Evolutionary conservation across 108 stramenopile species (phyloP).

Genomic region (Hondaea fermentalgiana): DNA sequence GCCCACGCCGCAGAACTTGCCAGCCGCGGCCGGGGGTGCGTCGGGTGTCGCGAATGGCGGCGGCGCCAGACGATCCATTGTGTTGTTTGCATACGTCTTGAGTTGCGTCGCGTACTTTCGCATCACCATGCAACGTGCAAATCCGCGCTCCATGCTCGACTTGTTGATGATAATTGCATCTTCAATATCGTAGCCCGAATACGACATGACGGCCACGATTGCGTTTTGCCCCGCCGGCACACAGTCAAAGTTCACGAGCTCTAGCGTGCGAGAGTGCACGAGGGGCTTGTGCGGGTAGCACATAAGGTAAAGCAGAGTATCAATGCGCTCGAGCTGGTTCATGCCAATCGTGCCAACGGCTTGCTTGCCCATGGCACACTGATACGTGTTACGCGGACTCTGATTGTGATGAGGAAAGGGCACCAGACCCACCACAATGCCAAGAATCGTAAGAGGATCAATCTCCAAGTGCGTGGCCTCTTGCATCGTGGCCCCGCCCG

Average conservation of each 20-base stretch:
- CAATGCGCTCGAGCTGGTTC: constrained; percentile 96
- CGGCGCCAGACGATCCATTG: background rate
- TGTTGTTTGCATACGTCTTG: constrained; percentile 7
- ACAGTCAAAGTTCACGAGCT: constrained; percentile 92
- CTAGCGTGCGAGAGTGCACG: constrained; percentile 91
- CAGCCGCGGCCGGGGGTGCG: background rate
- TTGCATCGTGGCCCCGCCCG: background rate
- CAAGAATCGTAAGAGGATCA: constrained; percentile 80
- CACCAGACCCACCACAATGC: constrained; percentile 76
- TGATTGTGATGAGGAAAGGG: constrained; percentile 99
- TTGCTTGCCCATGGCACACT: constrained; percentile 72
- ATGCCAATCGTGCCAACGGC: constrained; percentile 95
- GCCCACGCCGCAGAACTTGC: constrained; percentile 23
- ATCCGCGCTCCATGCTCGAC: constrained; percentile 90
- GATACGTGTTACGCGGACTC: constrained; percentile 97
- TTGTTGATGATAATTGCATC: constrained; percentile 99
- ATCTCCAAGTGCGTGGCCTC: constrained; percentile 99
- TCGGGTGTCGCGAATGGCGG: background rate
- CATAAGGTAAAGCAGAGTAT: constrained; percentile 96
- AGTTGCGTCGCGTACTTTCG: constrained; percentile 7
- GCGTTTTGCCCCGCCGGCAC: constrained; percentile 95
- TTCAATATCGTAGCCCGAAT: constrained; percentile 97
- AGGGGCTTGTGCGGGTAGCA: constrained; percentile 98
- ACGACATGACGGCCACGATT: constrained; percentile 92
- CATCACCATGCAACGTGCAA: constrained; percentile 71